Percentiles rank a stretch among this genome's conserved stretches.
These are phyloP conservation scores for Plantago major DNA, from an alignment of 257 asterid species.

Conservation along the genomic window DNA sequence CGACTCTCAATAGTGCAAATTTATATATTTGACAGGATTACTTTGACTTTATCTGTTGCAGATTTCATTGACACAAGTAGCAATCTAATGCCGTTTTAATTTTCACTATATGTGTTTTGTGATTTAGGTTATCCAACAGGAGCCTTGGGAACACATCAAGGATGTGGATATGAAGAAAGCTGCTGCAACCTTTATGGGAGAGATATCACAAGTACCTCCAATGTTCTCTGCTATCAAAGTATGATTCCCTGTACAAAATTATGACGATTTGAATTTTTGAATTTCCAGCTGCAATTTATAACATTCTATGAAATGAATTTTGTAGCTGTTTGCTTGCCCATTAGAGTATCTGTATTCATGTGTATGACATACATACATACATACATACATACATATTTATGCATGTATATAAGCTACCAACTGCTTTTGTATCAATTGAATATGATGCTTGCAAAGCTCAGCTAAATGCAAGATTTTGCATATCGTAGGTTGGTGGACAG, in stretches of 20 bases:
- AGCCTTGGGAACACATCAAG: conserved; percentile 95
- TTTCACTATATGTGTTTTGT: conserved; percentile 1
- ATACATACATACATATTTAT: too few species aligned
- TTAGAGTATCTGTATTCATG: neutral
- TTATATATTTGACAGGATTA: neutral
- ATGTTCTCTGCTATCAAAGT: conserved; percentile 99
- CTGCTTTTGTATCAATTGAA: neutral
- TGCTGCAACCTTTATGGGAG: conserved; percentile 79
- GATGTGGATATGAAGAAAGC: conserved; percentile 73
- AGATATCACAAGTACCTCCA: conserved; percentile 98
- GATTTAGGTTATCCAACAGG: conserved; percentile 76
- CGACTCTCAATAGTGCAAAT: conserved; percentile 1
- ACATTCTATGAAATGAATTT: neutral
- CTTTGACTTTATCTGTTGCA: neutral
- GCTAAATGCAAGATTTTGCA: conserved; percentile 3
- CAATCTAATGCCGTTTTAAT: neutral
- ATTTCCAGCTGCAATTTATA: neutral
- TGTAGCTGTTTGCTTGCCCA: conserved; percentile 6
- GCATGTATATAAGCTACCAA: neutral
- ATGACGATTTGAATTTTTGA: neutral
- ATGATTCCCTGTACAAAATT: conserved; percentile 24
- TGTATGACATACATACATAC: too few species aligned
- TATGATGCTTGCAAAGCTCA: neutral
- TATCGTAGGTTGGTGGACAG: conserved; percentile 85
- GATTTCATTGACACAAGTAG: neutral